phyloP scores from a whole-genome alignment of 257 asterid genomes.

The Verbena officinalis region DNA sequence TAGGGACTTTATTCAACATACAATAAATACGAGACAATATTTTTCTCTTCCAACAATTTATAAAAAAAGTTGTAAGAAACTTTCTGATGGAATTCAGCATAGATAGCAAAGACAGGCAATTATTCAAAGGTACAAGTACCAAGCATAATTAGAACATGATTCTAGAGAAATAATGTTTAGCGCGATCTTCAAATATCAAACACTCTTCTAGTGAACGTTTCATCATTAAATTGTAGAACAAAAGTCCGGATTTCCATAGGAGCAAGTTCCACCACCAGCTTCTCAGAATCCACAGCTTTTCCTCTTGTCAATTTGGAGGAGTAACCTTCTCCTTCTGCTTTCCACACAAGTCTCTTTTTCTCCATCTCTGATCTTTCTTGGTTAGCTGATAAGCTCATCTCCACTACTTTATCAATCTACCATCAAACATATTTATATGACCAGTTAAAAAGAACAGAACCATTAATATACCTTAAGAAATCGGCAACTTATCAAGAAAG shows the following conservation, averaged over 20 bases:
- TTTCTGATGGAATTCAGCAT: too few species aligned
- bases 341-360: slow-evolving; percentile 54
- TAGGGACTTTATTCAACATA: too few species aligned
- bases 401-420: slow-evolving; percentile 37
- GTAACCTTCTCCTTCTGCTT: slow-evolving; percentile 33
- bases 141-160: too few species aligned
- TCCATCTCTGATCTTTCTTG: slow-evolving; percentile 63
- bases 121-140: too few species aligned
- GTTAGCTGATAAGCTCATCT: slow-evolving; percentile 61
- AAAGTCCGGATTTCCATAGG: slow-evolving; percentile 82
- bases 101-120: too few species aligned
- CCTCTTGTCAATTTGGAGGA: slow-evolving; percentile 44
- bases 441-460: too few species aligned
- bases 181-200: slow-evolving; percentile 26
- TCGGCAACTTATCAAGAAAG: too few species aligned
- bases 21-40: too few species aligned
- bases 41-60: too few species aligned
- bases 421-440: neutral
- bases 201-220: neutral
- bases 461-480: too few species aligned
- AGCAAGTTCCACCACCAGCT: slow-evolving; percentile 62
- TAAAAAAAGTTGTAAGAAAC: too few species aligned
- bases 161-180: too few species aligned
- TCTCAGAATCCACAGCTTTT: slow-evolving; percentile 50
- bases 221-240: slow-evolving; percentile 34